A percentile compares a stretch with the other conserved stretches of the same genome.
Conservation (phyloP, 306 rosid species). For the Mimosa pudica region DNA sequence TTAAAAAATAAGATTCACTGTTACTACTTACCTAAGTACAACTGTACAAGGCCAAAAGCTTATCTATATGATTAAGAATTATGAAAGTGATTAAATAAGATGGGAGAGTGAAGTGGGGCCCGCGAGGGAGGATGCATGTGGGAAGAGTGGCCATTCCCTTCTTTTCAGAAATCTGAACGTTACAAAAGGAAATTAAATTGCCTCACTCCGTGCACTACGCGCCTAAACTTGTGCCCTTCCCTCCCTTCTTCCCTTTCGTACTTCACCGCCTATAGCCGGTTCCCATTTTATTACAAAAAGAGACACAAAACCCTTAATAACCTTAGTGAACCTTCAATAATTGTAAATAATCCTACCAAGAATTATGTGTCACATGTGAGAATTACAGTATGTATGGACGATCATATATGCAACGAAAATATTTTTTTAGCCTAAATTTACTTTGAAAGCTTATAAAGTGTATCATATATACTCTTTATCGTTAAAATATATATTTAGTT, state of each 20-base stretch:
- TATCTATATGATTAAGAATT: background rate
- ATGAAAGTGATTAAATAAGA: background rate
- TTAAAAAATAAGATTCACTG: too few species aligned
- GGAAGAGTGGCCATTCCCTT: constrained; percentile 11
- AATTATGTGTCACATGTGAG: too few species aligned
- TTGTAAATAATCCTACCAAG: too few species aligned
- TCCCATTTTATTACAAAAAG: background rate
- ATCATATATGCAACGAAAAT: too few species aligned
- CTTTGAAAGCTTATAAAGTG: too few species aligned
- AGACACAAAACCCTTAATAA: too few species aligned
- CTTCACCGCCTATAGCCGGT: constrained; percentile 42
- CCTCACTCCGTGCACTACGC: background rate
- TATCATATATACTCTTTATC: too few species aligned
- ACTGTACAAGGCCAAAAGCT: background rate
- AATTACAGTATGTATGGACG: too few species aligned
- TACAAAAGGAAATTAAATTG: background rate
- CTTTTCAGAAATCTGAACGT: constrained; percentile 21
- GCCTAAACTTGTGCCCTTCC: constrained; percentile 49
- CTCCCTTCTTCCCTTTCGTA: background rate
- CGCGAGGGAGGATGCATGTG: constrained; percentile 5
- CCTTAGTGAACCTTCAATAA: too few species aligned
- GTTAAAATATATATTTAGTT: too few species aligned
- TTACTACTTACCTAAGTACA: too few species aligned
- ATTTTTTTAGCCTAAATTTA: too few species aligned
- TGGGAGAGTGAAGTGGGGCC: constrained; percentile 4